Evolutionary conservation across 352 stramenopile genomes (phyloP).

Genomic region (Saprolegnia parasitica): DNA sequence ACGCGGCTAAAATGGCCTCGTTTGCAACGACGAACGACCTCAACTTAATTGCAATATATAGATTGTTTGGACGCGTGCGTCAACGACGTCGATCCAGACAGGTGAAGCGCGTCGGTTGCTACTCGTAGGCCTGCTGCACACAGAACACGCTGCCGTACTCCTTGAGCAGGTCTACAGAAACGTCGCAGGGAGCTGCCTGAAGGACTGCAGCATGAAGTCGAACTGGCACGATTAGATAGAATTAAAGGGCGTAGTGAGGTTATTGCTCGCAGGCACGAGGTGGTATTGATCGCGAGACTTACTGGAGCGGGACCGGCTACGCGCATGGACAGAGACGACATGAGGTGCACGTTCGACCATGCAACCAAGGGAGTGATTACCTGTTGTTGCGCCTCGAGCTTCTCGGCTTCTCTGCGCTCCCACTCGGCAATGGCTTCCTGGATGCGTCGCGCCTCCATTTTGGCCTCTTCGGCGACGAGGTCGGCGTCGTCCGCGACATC

Average conservation of each 20-base stretch:
- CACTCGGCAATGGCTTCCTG: conserved; percentile 52
- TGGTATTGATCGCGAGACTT: too few relatives aligned
- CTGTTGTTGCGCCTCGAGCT: conserved; percentile 23
- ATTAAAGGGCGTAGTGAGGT: too few relatives aligned
- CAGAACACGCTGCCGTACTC: too few relatives aligned
- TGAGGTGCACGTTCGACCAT: not conserved
- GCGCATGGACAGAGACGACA: too few relatives aligned
- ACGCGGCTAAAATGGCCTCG: conserved; percentile 23
- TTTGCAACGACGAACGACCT: conserved; percentile 5
- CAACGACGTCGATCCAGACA: not conserved
- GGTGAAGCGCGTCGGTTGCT: too few relatives aligned
- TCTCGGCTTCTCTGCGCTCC: conserved; percentile 35
- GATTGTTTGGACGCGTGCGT: not conserved
- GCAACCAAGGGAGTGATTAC: not conserved
- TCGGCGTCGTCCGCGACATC: conserved; percentile 59
- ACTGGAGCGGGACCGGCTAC: too few relatives aligned
- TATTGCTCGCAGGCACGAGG: too few relatives aligned
- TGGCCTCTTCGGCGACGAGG: conserved; percentile 45
- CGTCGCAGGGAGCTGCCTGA: too few relatives aligned
- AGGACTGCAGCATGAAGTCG: too few relatives aligned
- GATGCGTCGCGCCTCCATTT: conserved; percentile 42
- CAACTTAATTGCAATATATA: conserved; percentile 3
- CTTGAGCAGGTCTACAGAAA: too few relatives aligned
- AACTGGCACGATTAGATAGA: too few relatives aligned
- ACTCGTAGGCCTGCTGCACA: too few relatives aligned